Evolutionary conservation across 1,284 basidiomycete species (phyloP), one percentile per base, ranked within the genome.

Genomic region (Cutaneotrichosporon spelunceum): DNA sequence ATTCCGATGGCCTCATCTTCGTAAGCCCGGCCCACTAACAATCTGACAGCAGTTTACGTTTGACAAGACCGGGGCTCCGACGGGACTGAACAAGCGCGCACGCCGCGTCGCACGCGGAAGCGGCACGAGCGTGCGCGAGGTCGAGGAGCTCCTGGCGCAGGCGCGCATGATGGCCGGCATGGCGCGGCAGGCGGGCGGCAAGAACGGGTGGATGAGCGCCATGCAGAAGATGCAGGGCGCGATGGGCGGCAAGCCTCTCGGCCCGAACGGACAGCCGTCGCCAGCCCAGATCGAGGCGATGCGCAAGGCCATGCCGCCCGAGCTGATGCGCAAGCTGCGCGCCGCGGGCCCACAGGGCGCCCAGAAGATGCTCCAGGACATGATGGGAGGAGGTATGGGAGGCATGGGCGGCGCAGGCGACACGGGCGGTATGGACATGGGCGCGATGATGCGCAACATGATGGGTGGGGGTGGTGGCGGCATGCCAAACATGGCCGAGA

Each of bases 91-190:
- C 70, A 90, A 87, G 86, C 85, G 93, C 58, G 90, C 95, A 8
- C 85, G 86, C 58, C 84, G 94, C 59, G 91, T 99, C 26, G 96
- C 96, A 1, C 83, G 86, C 67, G 95, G 95, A 39, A 93, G 91
- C 69, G 95, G 95, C n/a, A 98, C 95, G 47, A 91, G 87, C 67
- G 91, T 99, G 44, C 85, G 92, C 64, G 96, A 99, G 80, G 94
- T 99, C 23, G 95, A 99, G 77, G 95, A 98, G 74, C 81, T 98
- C 62, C 81, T 99, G 34, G 90, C 91, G 72, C 94, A 97, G 79
- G 95, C 96, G 71, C 86, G 90, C 56, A 93, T 96, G 89, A 95
- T 97, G 90, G 88, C 91, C 56, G 93, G 91, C 72, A 94, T 96
- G 91, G 93, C 93, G 24, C 95, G 93, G 81, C 89, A 92, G 74